Evolutionary conservation across 345 rosid species (phyloP).

Genomic region (Eucalyptus globulus): DNA sequence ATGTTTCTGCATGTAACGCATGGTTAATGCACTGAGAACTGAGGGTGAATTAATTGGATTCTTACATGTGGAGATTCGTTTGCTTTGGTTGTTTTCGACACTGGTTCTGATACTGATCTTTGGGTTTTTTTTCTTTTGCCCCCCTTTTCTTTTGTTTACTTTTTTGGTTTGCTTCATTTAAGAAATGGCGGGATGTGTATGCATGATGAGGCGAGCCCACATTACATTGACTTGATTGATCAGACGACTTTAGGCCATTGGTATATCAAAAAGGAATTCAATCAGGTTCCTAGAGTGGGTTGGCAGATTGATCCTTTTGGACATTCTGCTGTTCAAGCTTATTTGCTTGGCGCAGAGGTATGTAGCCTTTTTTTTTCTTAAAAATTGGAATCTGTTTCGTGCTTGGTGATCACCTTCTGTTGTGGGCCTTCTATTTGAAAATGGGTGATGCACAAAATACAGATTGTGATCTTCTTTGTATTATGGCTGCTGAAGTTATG

Average conservation of each 20-base stretch:
- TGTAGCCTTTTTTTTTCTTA: not conserved
- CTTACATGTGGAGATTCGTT: not conserved
- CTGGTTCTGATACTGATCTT: not conserved
- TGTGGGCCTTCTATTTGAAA: not conserved
- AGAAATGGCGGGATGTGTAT: constrained; percentile 96
- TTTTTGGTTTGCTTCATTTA: not conserved
- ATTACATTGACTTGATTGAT: constrained; percentile 90
- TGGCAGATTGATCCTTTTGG: constrained; percentile 99
- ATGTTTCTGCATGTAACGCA: not conserved
- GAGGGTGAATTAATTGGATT: not conserved
- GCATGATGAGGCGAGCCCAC: constrained; percentile 93
- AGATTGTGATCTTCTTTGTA: not conserved
- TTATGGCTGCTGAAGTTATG: not conserved
- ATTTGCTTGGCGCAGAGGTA: constrained; percentile 96
- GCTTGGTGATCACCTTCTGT: not conserved
- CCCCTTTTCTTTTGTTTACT: not conserved
- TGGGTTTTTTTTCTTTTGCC: not conserved
- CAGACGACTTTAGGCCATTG: constrained; percentile 86
- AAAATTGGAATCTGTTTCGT: not conserved
- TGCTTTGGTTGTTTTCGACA: not conserved
- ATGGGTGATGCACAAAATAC: not conserved
- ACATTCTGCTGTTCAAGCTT: constrained; percentile 92
- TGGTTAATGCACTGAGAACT: not conserved
- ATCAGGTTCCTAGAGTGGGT: constrained; percentile 88
- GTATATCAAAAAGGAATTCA: constrained; percentile 72